Conservation (phyloP, 228 moss, liverwort and hornwort species). For the Sphagnum magellanicum region DNA sequence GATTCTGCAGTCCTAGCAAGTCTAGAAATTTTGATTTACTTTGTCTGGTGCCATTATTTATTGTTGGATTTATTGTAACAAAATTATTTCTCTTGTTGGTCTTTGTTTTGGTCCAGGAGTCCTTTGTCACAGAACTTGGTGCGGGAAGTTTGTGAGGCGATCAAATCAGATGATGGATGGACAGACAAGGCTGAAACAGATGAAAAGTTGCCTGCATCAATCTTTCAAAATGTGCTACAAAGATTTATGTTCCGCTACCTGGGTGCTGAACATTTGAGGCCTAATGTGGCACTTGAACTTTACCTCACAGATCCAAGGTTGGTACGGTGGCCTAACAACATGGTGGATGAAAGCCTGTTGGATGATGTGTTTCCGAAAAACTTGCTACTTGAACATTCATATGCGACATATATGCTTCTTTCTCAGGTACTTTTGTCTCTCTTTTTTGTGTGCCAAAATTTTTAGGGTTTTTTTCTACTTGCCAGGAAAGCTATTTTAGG, state of each 20-base stretch:
- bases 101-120: constrained; percentile 12
- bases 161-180: constrained; percentile 33
- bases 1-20: too few species aligned
- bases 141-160: constrained; percentile 22
- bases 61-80: too few species aligned
- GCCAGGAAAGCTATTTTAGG: too few species aligned
- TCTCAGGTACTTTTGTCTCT: constrained; percentile 13
- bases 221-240: constrained; percentile 31
- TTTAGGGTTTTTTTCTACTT: background rate
- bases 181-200: constrained; percentile 20
- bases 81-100: too few species aligned
- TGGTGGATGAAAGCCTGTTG: constrained; percentile 29
- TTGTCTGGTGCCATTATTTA: too few species aligned
- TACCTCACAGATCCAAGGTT: constrained; percentile 37
- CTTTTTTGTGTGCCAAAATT: background rate
- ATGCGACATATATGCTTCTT: constrained; percentile 48
- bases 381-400: constrained; percentile 38
- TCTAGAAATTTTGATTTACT: too few species aligned
- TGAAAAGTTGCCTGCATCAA: constrained; percentile 19
- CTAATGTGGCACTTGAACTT: constrained; percentile 30
- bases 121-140: constrained; percentile 26
- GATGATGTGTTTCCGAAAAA: constrained; percentile 32
- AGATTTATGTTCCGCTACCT: constrained; percentile 52
- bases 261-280: constrained; percentile 22
- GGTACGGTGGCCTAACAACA: constrained; percentile 36